These are phyloP conservation scores for Ustilago crameri DNA, from an alignment of 1,284 basidiomycete genomes.

Conservation along the genomic window DNA sequence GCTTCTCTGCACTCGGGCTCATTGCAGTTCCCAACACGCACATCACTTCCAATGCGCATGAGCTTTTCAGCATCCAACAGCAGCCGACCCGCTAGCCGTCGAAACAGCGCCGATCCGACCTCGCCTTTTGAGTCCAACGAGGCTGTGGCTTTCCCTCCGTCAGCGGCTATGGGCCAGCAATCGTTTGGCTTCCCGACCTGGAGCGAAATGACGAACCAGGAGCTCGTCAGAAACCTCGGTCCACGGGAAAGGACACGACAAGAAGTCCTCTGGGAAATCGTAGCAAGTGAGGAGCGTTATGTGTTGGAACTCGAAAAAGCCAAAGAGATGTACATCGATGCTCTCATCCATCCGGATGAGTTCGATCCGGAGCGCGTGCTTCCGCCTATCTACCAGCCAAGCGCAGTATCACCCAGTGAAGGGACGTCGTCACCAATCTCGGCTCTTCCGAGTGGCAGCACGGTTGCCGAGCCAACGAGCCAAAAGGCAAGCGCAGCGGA, in stretches of 20 bases:
- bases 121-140: slow-evolving; percentile 18
- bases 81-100: slow-evolving; percentile 28
- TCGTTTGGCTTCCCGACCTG: slow-evolving; percentile 74
- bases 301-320: slow-evolving; percentile 87
- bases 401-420: slow-evolving; percentile 3
- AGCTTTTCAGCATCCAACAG: slow-evolving; percentile 33
- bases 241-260: slow-evolving; percentile 92
- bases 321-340: slow-evolving; percentile 90
- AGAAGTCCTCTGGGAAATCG: slow-evolving; percentile 97
- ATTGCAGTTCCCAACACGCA: slow-evolving; percentile 34
- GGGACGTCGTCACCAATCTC: slow-evolving; percentile 1
- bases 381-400: background rate
- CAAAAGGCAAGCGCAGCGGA: slow-evolving; percentile 14
- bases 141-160: slow-evolving; percentile 22
- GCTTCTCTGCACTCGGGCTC: slow-evolving; percentile 10
- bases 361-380: slow-evolving; percentile 35
- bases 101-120: slow-evolving; percentile 28
- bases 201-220: slow-evolving; percentile 94
- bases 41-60: slow-evolving; percentile 37
- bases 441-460: background rate
- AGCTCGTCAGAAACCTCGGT: slow-evolving; percentile 91
- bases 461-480: background rate
- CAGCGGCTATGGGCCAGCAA: slow-evolving; percentile 12
- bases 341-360: slow-evolving; percentile 78
- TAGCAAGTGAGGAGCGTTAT: slow-evolving; percentile 95